Evolutionary conservation across 495 filamentous ascomycete genomes (phyloP), one percentile per base, ranked within the genome.

Genomic region (Penicillium nucicola): DNA sequence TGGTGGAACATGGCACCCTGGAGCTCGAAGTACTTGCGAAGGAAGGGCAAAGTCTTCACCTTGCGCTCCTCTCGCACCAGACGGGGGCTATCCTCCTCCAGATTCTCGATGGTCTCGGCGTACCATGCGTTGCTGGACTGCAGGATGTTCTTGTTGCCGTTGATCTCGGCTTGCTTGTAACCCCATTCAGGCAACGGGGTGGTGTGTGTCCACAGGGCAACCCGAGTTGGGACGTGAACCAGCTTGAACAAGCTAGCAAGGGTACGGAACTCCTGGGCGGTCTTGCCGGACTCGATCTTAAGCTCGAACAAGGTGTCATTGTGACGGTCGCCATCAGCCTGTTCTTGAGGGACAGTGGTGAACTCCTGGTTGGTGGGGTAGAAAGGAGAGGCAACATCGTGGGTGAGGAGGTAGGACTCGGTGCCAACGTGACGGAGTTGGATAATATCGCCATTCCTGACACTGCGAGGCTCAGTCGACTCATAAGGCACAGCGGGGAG

Each of bases 1-100:
- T 98, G 93, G 81, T 82, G 92, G 82, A 98, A 98, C 88, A 98
- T 98, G 42, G 93, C 90, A 33, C 93, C 84, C 66, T 98, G 93
- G 47, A 98, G 80, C 75, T 98, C 95, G 51, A 97, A 80, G 77
- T 93, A 98, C 71, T 98, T 98, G 63, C 79, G 86, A 48, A 95
- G 69, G 82, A 98, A 98, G 30, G 92, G 81, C 48, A 97, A 60
- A 12, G 78, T 76, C 73, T 95, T 96, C 62, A 89, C 77, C 67
- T 95, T 81, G 53, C 79, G 83, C 58, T 85, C 80, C 57, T 87
- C 79, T 69, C 83, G 90, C 32, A 76, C 64, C 49, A 87, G 78
- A 43, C 93, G 90, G 4, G 78, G 77, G 52, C 77, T 79, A 58
- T 90, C 85, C 15, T 71, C 73, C 2, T 83, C 75, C 39, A 97